A percentile compares a stretch with the other conserved stretches of the same genome.
phyloP scores from a whole-genome alignment of 805 yeast species.

The Lipomyces japonicus region DNA sequence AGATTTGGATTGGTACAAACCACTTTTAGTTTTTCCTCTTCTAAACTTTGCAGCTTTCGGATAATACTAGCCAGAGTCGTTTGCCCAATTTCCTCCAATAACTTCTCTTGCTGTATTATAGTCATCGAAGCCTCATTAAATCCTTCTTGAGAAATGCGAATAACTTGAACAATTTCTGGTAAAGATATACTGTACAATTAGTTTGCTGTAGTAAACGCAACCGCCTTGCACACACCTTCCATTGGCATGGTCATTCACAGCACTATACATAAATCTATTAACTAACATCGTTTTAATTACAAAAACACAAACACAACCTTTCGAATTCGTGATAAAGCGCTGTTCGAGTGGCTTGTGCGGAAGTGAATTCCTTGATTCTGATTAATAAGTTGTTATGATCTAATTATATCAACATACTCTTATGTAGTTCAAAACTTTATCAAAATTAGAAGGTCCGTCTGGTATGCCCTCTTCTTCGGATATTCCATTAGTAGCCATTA shows the following conservation, averaged over 20 bases:
- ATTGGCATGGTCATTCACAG: conserved; percentile 20
- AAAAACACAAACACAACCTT: conserved; percentile 3
- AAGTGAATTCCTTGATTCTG: conserved; percentile 8
- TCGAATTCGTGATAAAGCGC: conserved; percentile 28
- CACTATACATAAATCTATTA: conserved; percentile 3
- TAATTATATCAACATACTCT: conserved; percentile 7
- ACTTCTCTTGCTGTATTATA: conserved; percentile 16
- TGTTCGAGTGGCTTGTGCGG: conserved; percentile 28
- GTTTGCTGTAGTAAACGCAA: not conserved
- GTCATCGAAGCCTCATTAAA: conserved; percentile 26
- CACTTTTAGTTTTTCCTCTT: conserved; percentile 18
- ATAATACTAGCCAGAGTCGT: conserved; percentile 9
- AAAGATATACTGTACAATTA: conserved; percentile 12
- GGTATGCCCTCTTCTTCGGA: not conserved
- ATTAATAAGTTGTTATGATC: not conserved
- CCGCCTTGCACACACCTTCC: conserved; percentile 11
- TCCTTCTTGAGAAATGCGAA: conserved; percentile 26
- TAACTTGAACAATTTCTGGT: conserved; percentile 22
- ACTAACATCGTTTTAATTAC: not conserved
- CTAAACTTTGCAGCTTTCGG: conserved; percentile 21
- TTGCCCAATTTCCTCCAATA: conserved; percentile 1
- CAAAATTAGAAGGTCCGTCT: conserved; percentile 14
- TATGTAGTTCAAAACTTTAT: conserved; percentile 15
- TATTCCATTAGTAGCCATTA: not conserved
- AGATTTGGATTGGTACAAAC: not conserved